A percentile compares a stretch with the other conserved stretches of the same genome.
phyloP scores from a whole-genome alignment of 73 alveolate genomes.

The Paramecium primaurelia region DNA sequence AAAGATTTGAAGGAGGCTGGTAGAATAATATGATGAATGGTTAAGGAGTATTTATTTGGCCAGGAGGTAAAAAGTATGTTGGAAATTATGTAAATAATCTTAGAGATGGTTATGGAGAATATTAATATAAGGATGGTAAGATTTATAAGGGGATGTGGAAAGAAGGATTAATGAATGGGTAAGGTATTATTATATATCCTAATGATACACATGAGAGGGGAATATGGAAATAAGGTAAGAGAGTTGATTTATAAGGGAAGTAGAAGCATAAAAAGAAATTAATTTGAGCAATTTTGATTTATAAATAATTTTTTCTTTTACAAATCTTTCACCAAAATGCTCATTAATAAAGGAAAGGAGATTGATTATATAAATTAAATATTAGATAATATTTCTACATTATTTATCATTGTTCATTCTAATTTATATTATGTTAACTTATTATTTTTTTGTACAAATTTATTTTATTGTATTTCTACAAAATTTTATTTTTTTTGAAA shows the following conservation, averaged over 20 bases:
- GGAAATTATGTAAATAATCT: conserved; percentile 76
- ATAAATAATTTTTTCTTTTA: background rate
- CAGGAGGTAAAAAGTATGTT: conserved; percentile 74
- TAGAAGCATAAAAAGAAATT: background rate
- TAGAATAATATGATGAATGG: conserved; percentile 74
- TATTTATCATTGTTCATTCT: background rate
- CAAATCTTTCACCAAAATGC: background rate
- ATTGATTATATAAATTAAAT: background rate
- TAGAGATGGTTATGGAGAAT: conserved; percentile 82
- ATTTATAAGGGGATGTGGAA: conserved; percentile 69
- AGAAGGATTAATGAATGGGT: conserved; percentile 65
- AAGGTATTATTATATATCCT: conserved; percentile 50
- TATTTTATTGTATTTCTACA: too few species aligned
- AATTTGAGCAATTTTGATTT: background rate
- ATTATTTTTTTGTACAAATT: too few species aligned
- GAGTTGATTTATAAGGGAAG: background rate
- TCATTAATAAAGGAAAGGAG: background rate
- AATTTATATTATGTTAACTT: background rate
- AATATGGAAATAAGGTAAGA: conserved; percentile 5
- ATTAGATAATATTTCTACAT: too few species aligned
- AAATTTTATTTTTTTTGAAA: too few species aligned
- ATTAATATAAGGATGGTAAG: conserved; percentile 72
- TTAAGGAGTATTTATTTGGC: conserved; percentile 65
- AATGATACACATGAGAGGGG: background rate
- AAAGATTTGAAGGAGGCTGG: conserved; percentile 77